A percentile compares a stretch with the other conserved stretches of the same genome.
phyloP scores from a whole-genome alignment of 345 rosid species.

The Rhodamnia argentea region DNA sequence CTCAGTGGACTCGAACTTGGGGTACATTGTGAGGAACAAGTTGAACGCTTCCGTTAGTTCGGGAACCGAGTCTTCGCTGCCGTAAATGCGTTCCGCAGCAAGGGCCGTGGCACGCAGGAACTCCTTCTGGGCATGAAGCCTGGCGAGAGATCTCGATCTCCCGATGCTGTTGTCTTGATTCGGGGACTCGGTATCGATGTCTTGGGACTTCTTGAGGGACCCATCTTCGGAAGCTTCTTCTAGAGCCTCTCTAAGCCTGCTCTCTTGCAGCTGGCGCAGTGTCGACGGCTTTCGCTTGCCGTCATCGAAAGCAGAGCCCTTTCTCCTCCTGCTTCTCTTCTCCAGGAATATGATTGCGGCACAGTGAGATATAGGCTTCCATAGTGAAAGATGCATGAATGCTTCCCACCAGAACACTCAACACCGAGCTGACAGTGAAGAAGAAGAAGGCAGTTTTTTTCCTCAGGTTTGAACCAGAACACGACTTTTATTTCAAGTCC shows the following conservation, averaged over 20 bases:
- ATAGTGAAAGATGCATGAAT: constrained; percentile 48
- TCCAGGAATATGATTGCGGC: constrained; percentile 60
- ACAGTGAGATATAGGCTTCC: constrained; percentile 77
- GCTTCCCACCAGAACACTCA: not conserved
- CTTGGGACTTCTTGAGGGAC: constrained; percentile 57
- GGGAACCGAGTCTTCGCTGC: constrained; percentile 45
- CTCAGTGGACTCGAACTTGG: constrained; percentile 58
- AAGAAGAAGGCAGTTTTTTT: not conserved
- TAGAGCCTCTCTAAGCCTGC: constrained; percentile 70
- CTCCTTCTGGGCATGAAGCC: constrained; percentile 73
- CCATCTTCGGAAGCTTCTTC: constrained; percentile 91
- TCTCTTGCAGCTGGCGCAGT: constrained; percentile 66
- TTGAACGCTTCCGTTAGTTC: constrained; percentile 48
- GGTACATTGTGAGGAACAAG: constrained; percentile 76
- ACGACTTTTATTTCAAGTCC: constrained; percentile 1
- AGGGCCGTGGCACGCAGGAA: constrained; percentile 69
- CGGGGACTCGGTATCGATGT: constrained; percentile 39
- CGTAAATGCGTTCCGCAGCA: constrained; percentile 46
- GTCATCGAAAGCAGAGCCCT: constrained; percentile 38
- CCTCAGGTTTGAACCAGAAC: constrained; percentile 2
- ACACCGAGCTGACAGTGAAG: not conserved
- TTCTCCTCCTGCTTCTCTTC: constrained; percentile 53
- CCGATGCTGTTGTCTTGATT: constrained; percentile 42
- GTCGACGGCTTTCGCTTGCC: constrained; percentile 30
- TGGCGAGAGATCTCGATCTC: constrained; percentile 75